Base-by-base conservation (phyloP, 2,329 filamentous ascomycete genomes). In the Aspergillus proliferans region DNA sequence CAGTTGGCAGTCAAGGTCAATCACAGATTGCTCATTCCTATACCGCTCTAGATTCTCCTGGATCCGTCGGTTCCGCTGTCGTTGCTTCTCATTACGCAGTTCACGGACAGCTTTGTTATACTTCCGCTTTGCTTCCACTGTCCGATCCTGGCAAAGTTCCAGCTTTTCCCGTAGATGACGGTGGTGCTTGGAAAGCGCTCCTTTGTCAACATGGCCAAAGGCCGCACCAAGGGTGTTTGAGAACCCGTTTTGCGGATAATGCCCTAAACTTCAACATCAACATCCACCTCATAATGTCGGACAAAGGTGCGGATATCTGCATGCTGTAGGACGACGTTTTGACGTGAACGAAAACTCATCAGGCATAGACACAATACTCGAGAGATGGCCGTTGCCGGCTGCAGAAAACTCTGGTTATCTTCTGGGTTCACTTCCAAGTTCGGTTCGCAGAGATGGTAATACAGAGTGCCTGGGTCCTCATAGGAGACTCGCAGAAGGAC, bases 271-370 rank as follows among this genome's bases (percentile, higher is more conserved):
- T 66, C 51, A n/a, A 65, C 47, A 40, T 65, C 18, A 19, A 66
- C 55, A 36, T 53, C 61, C 14, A 63, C 49, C n/a, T 54, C 52
- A 44, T 65, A 64, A 46, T 64, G 50, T 49, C 48, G 48, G 5
- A 65, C 45, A 50, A 65, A 65, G 3, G 57, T 65, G 24, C 52
- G 30, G 40, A 64, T 65, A 26, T 50, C 56, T 15, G 34, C 34
- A 38, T 38, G 34, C 34, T 38, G 34, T 38, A 38, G 15, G 2
- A 38, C 15, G 14, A 15, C 12, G 8, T 38, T 38, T 38, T 38
- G 15, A n/a, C n/a, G n/a, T n/a, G n/a, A n/a, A n/a, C n/a, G n/a
- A n/a, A n/a, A n/a, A n/a, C n/a, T n/a, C n/a, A n/a, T n/a, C n/a
- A n/a, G n/a, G n/a, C n/a, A n/a, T n/a, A n/a, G n/a, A n/a, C n/a